Evolutionary conservation across 495 filamentous ascomycete genomes (phyloP).

Genomic region (Bombardia bombarda): DNA sequence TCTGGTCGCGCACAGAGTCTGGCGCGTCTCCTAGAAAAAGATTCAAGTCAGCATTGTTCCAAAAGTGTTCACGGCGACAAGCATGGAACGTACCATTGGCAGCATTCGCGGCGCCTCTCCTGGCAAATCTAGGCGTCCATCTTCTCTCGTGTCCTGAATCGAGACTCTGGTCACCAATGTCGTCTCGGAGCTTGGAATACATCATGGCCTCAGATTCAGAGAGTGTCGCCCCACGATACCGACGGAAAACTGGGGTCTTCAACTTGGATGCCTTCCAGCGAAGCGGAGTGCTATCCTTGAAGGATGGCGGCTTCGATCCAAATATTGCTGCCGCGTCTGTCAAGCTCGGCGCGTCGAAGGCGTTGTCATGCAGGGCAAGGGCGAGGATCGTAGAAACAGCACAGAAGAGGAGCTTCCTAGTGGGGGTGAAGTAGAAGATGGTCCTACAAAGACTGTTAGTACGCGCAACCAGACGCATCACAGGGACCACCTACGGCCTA

Average conservation of each 20-base stretch:
- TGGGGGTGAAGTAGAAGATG: slow-evolving; percentile 17
- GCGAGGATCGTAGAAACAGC: slow-evolving; percentile 9
- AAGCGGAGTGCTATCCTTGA: slow-evolving; percentile 9
- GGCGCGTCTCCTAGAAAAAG: too few relatives aligned
- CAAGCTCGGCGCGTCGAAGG: slow-evolving; percentile 16
- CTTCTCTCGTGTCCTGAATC: slow-evolving; percentile 3
- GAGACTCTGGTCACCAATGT: slow-evolving; percentile 1
- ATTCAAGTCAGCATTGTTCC: slow-evolving; percentile 13
- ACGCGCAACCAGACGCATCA: too few relatives aligned
- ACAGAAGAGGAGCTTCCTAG: slow-evolving; percentile 14
- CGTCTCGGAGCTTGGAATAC: slow-evolving; percentile 6
- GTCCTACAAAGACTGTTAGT: slow-evolving; percentile 7
- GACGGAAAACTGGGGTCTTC: slow-evolving; percentile 12
- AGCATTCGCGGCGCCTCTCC: slow-evolving; percentile 8
- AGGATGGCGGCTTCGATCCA: slow-evolving; percentile 4
- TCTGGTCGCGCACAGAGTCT: too few relatives aligned
- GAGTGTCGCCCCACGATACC: too few relatives aligned
- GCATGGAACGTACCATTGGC: slow-evolving; percentile 6
- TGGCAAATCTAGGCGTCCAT: background rate
- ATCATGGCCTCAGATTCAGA: too few relatives aligned
- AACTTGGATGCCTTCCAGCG: slow-evolving; percentile 17
- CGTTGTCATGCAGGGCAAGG: slow-evolving; percentile 12
- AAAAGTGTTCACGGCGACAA: slow-evolving; percentile 9
- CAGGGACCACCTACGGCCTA: slow-evolving; percentile 19
- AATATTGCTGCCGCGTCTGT: slow-evolving; percentile 7